Percentiles rank a stretch among this genome's conserved stretches.
These are phyloP conservation scores for Xylaria castorea DNA, from an alignment of 495 filamentous ascomycete genomes.

Conservation along the genomic window DNA sequence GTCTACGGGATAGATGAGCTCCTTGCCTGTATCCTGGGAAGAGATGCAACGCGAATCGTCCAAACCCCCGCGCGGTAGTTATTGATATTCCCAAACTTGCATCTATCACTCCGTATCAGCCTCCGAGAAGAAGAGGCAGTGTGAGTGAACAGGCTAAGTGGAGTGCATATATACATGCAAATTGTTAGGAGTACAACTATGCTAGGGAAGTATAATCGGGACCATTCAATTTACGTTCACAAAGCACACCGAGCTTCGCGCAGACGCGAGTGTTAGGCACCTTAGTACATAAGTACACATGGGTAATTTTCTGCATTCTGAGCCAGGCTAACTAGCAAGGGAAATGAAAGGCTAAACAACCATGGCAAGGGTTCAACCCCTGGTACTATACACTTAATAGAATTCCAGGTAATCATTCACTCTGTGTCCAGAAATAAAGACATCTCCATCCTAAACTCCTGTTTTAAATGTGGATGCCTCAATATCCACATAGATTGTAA, in stretches of 20 bases:
- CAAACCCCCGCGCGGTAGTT: too few species aligned
- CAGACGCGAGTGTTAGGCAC: background rate
- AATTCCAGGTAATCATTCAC: background rate
- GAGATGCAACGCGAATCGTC: background rate
- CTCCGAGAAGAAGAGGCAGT: too few species aligned
- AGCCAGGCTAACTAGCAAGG: conserved; percentile 38
- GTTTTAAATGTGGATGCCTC: background rate
- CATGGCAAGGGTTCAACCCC: background rate
- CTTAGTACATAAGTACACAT: background rate
- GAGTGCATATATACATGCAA: too few species aligned
- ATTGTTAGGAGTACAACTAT: background rate
- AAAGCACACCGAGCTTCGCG: background rate
- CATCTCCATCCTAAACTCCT: conserved; percentile 7
- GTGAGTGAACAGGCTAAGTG: too few species aligned
- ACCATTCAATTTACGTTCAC: background rate
- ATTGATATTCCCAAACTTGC: too few species aligned
- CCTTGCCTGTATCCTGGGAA: background rate
- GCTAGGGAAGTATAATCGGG: background rate
- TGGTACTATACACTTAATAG: conserved; percentile 18
- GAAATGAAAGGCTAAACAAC: background rate
- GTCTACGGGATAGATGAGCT: background rate
- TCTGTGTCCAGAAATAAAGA: background rate
- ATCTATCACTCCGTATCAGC: too few species aligned
- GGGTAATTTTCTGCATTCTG: background rate
- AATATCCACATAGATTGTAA: background rate